Base-by-base conservation (phyloP, 495 filamentous ascomycete species). In the Sporormia fimetaria region DNA sequence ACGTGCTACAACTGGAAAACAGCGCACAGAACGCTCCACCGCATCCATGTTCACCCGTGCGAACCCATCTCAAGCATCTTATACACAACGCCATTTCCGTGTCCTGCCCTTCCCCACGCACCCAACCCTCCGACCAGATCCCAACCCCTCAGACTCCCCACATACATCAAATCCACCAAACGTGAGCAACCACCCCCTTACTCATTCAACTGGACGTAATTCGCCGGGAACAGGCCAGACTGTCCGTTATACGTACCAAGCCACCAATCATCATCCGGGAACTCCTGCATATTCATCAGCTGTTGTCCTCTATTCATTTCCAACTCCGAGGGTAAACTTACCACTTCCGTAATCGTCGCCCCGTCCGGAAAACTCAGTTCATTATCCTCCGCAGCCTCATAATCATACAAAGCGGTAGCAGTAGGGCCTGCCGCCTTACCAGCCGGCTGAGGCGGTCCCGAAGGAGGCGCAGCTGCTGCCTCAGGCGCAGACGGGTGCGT, bases 181-280 rank as follows among this genome's bases (percentile, higher is more conserved):
- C n/a, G n/a, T n/a, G n/a, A n/a, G n/a, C n/a, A n/a, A n/a, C n/a
- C n/a, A n/a, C n/a, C n/a, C n/a, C n/a, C 34, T 28, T 62, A 68
- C 45, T 64, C 50, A 28, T 64, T 56, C 29, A 69, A 37, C 46
- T 62, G 47, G 21, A 70, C 67, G 49, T 70, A 70, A 38, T 70
- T 70, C 11, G 67, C 65, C 0, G 63, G 67, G 59, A 99, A 99
- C n/a, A 96, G 68, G 17, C 90, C 90, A 5, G 70, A 73, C 42
- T 75, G 73, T 6, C 85, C 84, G 16, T 73, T 65, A 54, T 84
- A 92, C 46, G 83, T 74, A 25, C 90, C 90, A 46, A 83, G 76
- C 90, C 90, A 99, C 90, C 90, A 99, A 57, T 96, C 90, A 45
- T 96, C 87, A 57, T 96, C 90, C 3, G 92, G 92, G 64, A 96